Evolutionary conservation across 495 filamentous ascomycete species (phyloP).

Genomic region (Penicillium bovifimosum): DNA sequence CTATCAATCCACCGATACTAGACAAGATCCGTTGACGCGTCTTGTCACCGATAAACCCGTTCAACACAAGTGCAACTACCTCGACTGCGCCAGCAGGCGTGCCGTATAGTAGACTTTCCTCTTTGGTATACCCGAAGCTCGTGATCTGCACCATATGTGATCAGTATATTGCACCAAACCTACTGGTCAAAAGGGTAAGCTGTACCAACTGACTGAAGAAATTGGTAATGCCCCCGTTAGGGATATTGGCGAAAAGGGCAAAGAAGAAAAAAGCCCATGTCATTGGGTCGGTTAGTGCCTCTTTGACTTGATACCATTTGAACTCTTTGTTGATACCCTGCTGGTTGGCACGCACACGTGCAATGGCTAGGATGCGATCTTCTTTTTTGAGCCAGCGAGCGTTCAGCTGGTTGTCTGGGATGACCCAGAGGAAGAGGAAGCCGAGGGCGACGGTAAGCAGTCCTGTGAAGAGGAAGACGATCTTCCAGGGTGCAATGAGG

Average conservation of each 20-base stretch:
- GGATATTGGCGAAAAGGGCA: constrained; percentile 56
- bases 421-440: constrained; percentile 52
- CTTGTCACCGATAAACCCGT: constrained; percentile 55
- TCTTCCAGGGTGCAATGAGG: constrained; percentile 58
- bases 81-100: constrained; percentile 63
- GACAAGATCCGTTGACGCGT: constrained; percentile 50
- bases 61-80: constrained; percentile 52
- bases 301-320: constrained; percentile 56
- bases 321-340: constrained; percentile 68
- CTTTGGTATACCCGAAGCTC: constrained; percentile 46
- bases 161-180: background rate
- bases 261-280: constrained; percentile 63
- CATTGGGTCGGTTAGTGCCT: constrained; percentile 55
- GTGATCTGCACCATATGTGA: constrained; percentile 22
- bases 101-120: constrained; percentile 60
- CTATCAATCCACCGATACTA: constrained; percentile 35
- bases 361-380: constrained; percentile 55
- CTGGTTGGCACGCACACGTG: constrained; percentile 57
- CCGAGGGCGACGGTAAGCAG: constrained; percentile 55
- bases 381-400: constrained; percentile 60
- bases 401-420: constrained; percentile 67
- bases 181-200: background rate
- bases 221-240: constrained; percentile 63
- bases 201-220: constrained; percentile 60
- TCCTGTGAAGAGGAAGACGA: constrained; percentile 62